Conservation (phyloP, 768 basidiomycete genomes). For the Mycena haematopus region DNA sequence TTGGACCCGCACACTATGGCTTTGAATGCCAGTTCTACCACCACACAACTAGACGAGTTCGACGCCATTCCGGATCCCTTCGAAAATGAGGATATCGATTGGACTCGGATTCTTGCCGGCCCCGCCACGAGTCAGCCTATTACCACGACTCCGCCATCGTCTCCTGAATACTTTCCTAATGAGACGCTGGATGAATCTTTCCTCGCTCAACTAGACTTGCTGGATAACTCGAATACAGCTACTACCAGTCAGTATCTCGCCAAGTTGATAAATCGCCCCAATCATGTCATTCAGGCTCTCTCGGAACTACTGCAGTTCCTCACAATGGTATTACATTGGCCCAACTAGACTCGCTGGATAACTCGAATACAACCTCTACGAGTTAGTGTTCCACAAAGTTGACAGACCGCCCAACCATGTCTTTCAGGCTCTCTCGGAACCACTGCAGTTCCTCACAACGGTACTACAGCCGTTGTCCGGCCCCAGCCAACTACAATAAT, state of each 20-base stretch:
- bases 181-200: constrained; percentile 42
- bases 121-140: constrained; percentile 35
- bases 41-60: constrained; percentile 51
- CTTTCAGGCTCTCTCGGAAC: background rate
- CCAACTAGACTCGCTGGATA: constrained; percentile 57
- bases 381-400: no score
- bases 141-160: constrained; percentile 3
- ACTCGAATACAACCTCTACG: background rate
- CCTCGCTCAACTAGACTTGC: constrained; percentile 51
- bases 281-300: background rate
- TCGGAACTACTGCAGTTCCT: no score
- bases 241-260: background rate
- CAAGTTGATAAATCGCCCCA: background rate
- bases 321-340: no score
- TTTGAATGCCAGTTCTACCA: no score
- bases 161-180: constrained; percentile 35
- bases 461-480: background rate
- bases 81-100: constrained; percentile 56
- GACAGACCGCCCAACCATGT: background rate
- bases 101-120: constrained; percentile 44
- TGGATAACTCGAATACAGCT: constrained; percentile 41
- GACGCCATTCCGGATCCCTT: constrained; percentile 61
- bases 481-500: background rate
- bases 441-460: background rate
- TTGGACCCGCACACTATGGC: background rate